Evolutionary conservation across 495 filamentous ascomycete species (phyloP).

Genomic region (Xanthoparmelia taractica): DNA sequence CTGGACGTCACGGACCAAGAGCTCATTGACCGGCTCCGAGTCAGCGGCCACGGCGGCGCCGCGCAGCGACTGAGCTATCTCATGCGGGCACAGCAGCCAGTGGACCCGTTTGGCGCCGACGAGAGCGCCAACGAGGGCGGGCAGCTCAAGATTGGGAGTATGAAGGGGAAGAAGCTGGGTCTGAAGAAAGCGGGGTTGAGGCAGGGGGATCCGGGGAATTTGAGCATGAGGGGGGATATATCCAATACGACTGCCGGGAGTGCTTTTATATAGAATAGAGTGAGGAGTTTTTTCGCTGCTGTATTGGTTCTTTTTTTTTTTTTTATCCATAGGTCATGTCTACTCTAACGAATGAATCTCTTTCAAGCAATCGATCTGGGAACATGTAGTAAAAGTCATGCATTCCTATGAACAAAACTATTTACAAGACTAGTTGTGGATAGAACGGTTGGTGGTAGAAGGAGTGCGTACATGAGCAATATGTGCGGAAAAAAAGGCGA

Average conservation of each 20-base stretch:
- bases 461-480: too few species aligned
- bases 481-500: too few species aligned
- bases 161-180: slow-evolving; percentile 48
- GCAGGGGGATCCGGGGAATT: slow-evolving; percentile 85
- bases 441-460: too few species aligned
- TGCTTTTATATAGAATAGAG: slow-evolving; percentile 10
- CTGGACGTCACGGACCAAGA: slow-evolving; percentile 13
- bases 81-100: slow-evolving; percentile 9
- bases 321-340: neutral
- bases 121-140: slow-evolving; percentile 37
- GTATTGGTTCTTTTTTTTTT: too few species aligned
- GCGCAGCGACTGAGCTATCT: slow-evolving; percentile 16
- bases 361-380: too few species aligned
- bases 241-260: neutral
- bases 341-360: neutral
- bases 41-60: slow-evolving; percentile 8
- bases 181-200: slow-evolving; percentile 41
- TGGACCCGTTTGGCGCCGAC: neutral
- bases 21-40: slow-evolving; percentile 11
- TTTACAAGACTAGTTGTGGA: too few species aligned
- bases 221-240: slow-evolving; percentile 33
- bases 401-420: too few species aligned
- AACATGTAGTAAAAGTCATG: too few species aligned
- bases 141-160: slow-evolving; percentile 37
- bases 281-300: neutral